Percentiles rank a stretch among this genome's conserved stretches.
Evolutionary conservation across 768 basidiomycete genomes (phyloP).

Genomic region (Termitomyces sp.): DNA sequence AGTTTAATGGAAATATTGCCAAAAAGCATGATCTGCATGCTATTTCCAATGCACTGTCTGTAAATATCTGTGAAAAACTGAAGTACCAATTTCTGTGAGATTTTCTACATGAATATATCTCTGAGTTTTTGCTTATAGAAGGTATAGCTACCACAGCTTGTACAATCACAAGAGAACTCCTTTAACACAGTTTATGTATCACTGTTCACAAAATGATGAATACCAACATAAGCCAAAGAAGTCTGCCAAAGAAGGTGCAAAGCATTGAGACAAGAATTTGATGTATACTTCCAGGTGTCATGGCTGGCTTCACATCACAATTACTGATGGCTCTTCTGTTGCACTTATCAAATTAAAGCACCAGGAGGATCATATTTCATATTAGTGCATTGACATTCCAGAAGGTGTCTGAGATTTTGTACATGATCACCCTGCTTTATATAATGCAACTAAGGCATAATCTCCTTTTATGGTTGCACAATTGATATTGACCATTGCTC

Average conservation of each 20-base stretch:
- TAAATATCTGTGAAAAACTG: constrained; percentile 8
- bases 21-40: background rate
- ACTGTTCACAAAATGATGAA: constrained; percentile 14
- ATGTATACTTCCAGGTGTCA: constrained; percentile 24
- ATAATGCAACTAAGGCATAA: constrained; percentile 13
- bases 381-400: background rate
- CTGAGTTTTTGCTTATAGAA: background rate
- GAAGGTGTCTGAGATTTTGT: background rate
- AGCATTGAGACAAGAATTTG: constrained; percentile 22
- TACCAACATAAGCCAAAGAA: constrained; percentile 19
- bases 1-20: background rate
- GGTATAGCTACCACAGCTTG: constrained; percentile 9
- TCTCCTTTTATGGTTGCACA: background rate
- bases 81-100: constrained; percentile 14
- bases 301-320: constrained; percentile 24
- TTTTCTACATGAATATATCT: too few relatives aligned
- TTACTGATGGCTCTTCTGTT: constrained; percentile 1
- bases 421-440: background rate
- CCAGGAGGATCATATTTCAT: background rate
- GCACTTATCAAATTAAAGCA: constrained; percentile 17
- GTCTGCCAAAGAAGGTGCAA: constrained; percentile 2
- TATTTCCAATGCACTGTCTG: constrained; percentile 7
- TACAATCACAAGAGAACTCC: constrained; percentile 4
- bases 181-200: constrained; percentile 11
- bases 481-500: background rate